Evolutionary conservation across 495 filamentous ascomycete genomes (phyloP).

Genomic region (Neurospora sp.): DNA sequence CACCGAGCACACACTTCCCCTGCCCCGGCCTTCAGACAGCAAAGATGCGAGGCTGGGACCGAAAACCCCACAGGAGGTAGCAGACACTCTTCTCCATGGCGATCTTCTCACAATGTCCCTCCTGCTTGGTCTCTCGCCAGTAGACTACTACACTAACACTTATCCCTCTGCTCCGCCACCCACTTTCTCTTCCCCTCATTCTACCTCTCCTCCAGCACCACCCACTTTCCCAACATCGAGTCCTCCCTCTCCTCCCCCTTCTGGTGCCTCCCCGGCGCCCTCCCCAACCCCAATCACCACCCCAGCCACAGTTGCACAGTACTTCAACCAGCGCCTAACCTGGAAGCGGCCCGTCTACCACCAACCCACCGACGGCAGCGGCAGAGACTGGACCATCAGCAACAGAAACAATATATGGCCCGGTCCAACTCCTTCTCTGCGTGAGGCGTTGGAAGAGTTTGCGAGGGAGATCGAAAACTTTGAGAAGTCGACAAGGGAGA

Average conservation of each 20-base stretch:
- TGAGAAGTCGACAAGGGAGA: not conserved
- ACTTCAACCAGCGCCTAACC: not conserved
- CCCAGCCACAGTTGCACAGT: not conserved
- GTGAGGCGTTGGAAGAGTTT: not conserved
- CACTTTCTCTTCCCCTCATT: not conserved
- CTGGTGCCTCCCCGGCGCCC: not conserved
- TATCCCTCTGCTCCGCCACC: conserved; percentile 1
- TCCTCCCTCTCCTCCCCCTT: not conserved
- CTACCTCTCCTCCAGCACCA: not conserved
- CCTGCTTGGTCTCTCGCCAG: conserved; percentile 15
- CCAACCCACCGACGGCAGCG: not conserved
- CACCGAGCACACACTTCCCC: conserved; percentile 6
- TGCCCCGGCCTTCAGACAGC: not conserved
- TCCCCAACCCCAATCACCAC: not conserved
- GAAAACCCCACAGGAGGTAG: not conserved
- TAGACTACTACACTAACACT: conserved; percentile 22
- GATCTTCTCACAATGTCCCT: conserved; percentile 13
- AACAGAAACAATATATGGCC: not conserved
- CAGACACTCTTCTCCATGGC: conserved; percentile 13
- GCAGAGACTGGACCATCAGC: not conserved
- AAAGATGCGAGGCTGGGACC: conserved; percentile 1
- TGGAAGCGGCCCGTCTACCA: not conserved
- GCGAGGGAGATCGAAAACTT: not conserved
- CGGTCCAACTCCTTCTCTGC: not conserved
- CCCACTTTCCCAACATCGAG: not conserved